Conservation (phyloP, 768 basidiomycete species). For the Cyclocybe cylindracea region DNA sequence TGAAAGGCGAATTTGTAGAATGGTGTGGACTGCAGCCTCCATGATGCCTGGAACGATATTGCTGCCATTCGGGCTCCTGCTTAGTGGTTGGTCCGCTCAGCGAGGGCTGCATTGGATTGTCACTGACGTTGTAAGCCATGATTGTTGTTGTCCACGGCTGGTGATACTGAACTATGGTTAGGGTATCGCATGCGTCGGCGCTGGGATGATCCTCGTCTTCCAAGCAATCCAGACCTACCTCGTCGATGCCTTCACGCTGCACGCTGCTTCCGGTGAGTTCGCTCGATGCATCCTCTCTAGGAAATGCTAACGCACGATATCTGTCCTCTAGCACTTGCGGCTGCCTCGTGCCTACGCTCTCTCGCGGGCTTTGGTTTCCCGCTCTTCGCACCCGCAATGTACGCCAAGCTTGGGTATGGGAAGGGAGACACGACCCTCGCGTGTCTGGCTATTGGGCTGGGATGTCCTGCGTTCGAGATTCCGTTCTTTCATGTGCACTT, state of each 20-base stretch:
- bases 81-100: conserved; percentile 72
- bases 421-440: conserved; percentile 71
- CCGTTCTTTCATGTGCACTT: not conserved
- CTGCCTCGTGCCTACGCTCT: conserved; percentile 61
- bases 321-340: conserved; percentile 53
- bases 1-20: not conserved
- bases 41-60: conserved; percentile 60
- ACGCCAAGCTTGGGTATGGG: conserved; percentile 63
- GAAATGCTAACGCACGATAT: not conserved
- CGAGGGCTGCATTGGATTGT: conserved; percentile 65
- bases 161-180: conserved; percentile 18
- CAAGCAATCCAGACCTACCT: conserved; percentile 68
- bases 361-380: conserved; percentile 77
- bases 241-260: conserved; percentile 64
- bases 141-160: not conserved
- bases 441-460: conserved; percentile 53
- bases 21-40: conserved; percentile 37
- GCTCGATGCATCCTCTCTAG: not conserved
- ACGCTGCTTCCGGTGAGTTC: conserved; percentile 64
- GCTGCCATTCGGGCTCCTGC: conserved; percentile 66
- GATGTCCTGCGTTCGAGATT: conserved; percentile 54
- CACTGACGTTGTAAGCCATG: conserved; percentile 56
- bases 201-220: conserved; percentile 59
- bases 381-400: conserved; percentile 76
- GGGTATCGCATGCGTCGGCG: conserved; percentile 61